phyloP scores from a whole-genome alignment of 129 eudicot species.

The Pittosporum tobira region DNA sequence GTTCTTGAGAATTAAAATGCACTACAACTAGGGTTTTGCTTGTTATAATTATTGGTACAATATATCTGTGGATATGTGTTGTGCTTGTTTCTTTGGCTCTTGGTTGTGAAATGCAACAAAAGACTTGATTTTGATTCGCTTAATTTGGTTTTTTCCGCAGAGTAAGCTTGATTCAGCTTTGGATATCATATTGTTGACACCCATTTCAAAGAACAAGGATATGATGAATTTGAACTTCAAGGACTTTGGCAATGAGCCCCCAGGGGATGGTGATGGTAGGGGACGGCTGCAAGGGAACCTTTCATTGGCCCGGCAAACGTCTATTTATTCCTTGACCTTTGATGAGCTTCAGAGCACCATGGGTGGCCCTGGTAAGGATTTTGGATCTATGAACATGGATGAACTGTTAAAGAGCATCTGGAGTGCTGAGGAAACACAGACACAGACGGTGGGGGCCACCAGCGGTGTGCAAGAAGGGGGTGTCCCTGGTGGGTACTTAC shows the following conservation, averaged over 20 bases:
- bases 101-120: background rate
- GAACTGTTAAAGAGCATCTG: constrained; percentile 81
- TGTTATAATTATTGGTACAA: background rate
- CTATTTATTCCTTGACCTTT: constrained; percentile 76
- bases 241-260: constrained; percentile 52
- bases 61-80: background rate
- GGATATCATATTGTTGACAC: background rate
- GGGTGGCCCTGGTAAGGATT: constrained; percentile 76
- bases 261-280: constrained; percentile 8
- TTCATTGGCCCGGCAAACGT: constrained; percentile 60
- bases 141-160: constrained; percentile 7
- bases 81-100: background rate
- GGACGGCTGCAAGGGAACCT: constrained; percentile 48
- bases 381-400: constrained; percentile 99
- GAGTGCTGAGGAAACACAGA: constrained; percentile 84
- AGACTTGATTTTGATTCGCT: constrained; percentile 4
- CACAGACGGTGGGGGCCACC: constrained; percentile 20
- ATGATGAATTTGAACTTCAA: constrained; percentile 44
- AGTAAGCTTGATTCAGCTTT: constrained; percentile 9
- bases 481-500: constrained; percentile 40
- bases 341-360: constrained; percentile 78
- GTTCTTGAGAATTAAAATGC: background rate
- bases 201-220: background rate
- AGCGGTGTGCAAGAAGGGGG: constrained; percentile 26
- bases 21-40: constrained; percentile 1